These are phyloP conservation scores for Tulasnella sp. DNA, from an alignment of 768 basidiomycete species.

Conservation along the genomic window DNA sequence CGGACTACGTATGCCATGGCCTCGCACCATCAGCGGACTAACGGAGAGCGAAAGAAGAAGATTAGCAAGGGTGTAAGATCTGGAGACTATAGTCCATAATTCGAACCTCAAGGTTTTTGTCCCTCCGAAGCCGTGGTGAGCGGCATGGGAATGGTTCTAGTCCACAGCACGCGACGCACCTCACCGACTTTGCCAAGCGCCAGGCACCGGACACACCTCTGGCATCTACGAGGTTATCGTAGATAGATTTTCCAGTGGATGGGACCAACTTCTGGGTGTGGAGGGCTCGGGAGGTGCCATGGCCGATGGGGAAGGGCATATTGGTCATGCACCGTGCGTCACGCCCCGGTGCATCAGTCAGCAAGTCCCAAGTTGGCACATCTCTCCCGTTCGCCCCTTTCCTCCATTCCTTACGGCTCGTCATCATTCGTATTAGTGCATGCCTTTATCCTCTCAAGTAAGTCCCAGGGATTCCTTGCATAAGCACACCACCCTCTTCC, in stretches of 20 bases:
- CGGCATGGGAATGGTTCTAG: no score
- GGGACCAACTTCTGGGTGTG: background rate
- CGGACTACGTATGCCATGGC: no score
- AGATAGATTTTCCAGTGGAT: background rate
- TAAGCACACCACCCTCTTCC: background rate
- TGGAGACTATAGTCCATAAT: no score
- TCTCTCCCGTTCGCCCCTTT: background rate
- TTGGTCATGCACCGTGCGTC: slow-evolving; percentile 8
- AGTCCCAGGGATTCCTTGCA: background rate
- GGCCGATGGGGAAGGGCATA: background rate
- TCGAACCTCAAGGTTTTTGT: no score
- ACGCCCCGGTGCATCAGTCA: slow-evolving; percentile 1
- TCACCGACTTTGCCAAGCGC: background rate
- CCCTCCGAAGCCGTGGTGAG: no score
- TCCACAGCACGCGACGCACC: no score
- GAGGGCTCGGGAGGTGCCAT: background rate
- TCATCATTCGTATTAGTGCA: background rate
- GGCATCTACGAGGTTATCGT: background rate
- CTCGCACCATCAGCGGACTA: no score
- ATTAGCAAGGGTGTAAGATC: no score
- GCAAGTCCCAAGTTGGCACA: background rate
- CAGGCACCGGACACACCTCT: background rate
- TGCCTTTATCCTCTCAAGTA: background rate
- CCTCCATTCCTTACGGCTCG: background rate
- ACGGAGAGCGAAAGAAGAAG: no score